Evolutionary conservation across 1,139 yeast genomes (phyloP), one percentile per base, ranked within the genome.

Genomic region (Saccharomyces pastorianus): DNA sequence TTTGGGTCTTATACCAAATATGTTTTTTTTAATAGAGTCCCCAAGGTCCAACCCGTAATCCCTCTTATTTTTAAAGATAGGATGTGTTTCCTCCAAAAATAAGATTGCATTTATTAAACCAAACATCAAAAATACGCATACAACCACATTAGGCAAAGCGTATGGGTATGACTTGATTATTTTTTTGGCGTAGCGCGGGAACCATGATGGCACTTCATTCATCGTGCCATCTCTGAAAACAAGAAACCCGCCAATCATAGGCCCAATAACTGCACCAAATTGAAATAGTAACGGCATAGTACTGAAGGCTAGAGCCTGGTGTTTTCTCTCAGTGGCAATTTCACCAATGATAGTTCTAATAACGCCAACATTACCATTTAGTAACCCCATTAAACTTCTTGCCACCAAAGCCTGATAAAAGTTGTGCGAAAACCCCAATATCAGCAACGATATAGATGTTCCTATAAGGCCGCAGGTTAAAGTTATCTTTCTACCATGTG

Each of bases 311-410:
- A 82, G 59, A 2, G 85, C 83, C 63, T 83, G 86, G 62, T 83
- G 85, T 49, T 73, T 71, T 55, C 80, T 74, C 56, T 81, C 80
- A 1, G 68, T 73, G 6, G 83, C 84, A 23, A 80, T 71, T 64
- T 83, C 88, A 1, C 86, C 88, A 50, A 83, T 73, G 51, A 77
- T 69, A 0, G 88, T 83, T 61, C 88, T 71, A 50, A 82, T 67
- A 3, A 83, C 85, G 0, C 85, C 82, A 8, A 81, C 78, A 61
- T 82, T 83, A 4, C 87, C 87, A 64, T 82, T 83, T 38, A 82
- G 70, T 14, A 80, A 71, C 0, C 88, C 88, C 67, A 80, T 76
- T 32, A 79, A 60, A 25, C 77, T 67, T 60, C 86, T 71, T 0
- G 87, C 80, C 2, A 70, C 59, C 48, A 83, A 64, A 0, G 86